phyloP scores from a whole-genome alignment of 495 filamentous ascomycete species.

The Cetradonia linearis region DNA sequence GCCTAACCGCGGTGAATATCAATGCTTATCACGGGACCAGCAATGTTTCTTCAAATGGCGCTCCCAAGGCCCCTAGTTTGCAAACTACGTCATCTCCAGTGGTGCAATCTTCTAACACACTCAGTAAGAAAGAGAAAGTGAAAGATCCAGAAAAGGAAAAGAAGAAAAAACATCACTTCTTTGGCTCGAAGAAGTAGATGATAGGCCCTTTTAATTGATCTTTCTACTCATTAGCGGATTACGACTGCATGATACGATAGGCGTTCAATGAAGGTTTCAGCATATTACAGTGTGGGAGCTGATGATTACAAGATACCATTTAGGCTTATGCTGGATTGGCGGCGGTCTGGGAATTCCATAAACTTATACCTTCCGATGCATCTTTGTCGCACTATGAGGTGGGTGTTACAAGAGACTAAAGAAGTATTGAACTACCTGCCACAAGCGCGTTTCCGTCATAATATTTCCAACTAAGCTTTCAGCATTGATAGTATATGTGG shows the following conservation, averaged over 20 bases:
- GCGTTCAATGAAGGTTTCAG: background rate
- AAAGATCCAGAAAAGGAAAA: slow-evolving; percentile 41
- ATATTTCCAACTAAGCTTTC: background rate
- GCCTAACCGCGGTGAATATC: slow-evolving; percentile 51
- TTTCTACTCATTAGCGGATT: slow-evolving; percentile 4
- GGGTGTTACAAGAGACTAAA: background rate
- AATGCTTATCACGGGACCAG: slow-evolving; percentile 25
- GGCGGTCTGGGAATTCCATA: background rate
- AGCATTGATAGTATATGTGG: background rate
- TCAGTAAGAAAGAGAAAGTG: slow-evolving; percentile 43
- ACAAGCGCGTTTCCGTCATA: background rate
- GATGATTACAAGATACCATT: slow-evolving; percentile 7
- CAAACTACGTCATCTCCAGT: slow-evolving; percentile 13
- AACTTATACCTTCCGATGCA: background rate
- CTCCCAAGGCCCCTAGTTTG: slow-evolving; percentile 11
- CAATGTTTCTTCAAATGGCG: slow-evolving; percentile 31
- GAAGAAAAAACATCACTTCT: slow-evolving; percentile 70
- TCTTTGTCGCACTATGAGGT: background rate
- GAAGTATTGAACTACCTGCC: background rate
- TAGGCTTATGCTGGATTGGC: background rate
- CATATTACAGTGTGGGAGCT: background rate
- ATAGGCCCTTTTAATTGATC: background rate
- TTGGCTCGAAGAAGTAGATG: slow-evolving; percentile 50
- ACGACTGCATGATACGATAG: background rate
- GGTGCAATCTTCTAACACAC: slow-evolving; percentile 16